Evolutionary conservation across 1,139 yeast genomes (phyloP), one percentile per base, ranked within the genome.

Genomic region (Hemisphaericaspora xylofermentans): DNA sequence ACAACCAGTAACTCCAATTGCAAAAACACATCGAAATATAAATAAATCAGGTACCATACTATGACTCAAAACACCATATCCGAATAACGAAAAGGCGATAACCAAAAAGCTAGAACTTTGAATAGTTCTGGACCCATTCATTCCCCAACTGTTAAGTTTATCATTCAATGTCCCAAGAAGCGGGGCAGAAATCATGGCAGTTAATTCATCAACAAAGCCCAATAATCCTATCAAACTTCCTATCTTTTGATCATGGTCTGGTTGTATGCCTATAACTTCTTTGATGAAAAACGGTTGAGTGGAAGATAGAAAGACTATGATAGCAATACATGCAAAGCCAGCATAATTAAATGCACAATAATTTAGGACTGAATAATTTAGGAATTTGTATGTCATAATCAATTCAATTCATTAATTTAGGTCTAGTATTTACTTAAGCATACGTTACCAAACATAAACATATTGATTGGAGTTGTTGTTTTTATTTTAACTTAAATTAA

Each of bases 211-310:
- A 10, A 73, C 73, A 38, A 82, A 75, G 0, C 88, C 87, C 38
- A 84, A 57, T 2, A 74, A 64, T 0, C 89, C 88, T 14, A 82
- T 75, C 38, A 75, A 68, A 34, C 68, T 64, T 1, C 89, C 89
- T 43, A 80, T 66, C 35, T 68, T 65, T n/a, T 38, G 34, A 3
- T 42, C 50, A 6, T 44, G 47, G 15, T 35, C 30, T 6, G 47
- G 45, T 13, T 60, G 56, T 8, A 76, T 60, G 0, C 76, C 76
- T 14, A 82, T 60, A 1, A 80, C 76, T 51, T 80, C 82, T 4
- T 78, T 69, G 30, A 84, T 64, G 55, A 76, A 81, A 54, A 82
- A 83, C 3, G 89, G 80, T 61, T 83, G 89, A 1, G 88, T 77
- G 5, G 88, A 74, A 26, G 82, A 71, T 39, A 83, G 59, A 53